Base-by-base conservation (phyloP, 2,329 filamentous ascomycete genomes). In the Pseudopyrenochaeta lycopersici region DNA sequence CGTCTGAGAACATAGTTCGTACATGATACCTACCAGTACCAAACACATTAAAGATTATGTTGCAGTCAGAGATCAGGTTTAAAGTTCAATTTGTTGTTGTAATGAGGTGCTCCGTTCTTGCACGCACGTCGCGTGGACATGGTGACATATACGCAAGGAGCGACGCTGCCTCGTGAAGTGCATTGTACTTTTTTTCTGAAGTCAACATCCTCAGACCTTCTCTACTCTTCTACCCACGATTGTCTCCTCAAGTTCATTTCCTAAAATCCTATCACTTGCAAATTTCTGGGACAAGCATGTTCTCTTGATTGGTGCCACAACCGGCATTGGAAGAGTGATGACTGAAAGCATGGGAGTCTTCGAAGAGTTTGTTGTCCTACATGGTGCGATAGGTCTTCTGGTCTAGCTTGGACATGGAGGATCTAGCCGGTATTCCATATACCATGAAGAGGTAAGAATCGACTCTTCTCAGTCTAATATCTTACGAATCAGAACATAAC, bases 221-320 rank as follows among this genome's bases (percentile, higher is more conserved):
- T n/a, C 4, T 20, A 11, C 10, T 4, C 18, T 3, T 38, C n/a
- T n/a, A n/a, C n/a, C 7, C n/a, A 11, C 5, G 35, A 38, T 14
- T 9, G 20, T 18, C 11, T n/a, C 15, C 14, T 41, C 15, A 14
- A 29, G n/a, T 17, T 14, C 12, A 18, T 29, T 18, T 7, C 14
- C n/a, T 15, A 5, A n/a, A 38, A 6, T 30, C 12, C 23, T 27
- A 9, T 17, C 7, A 60, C 17, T 12, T 27, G 85, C 85, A 83
- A 56, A 78, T 5, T 85, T 85, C 68, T 78, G 76, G 6, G 86
- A 85, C 70, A 84, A 83, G 45, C 81, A 80, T 33, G 77, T 85
- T 27, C 80, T 87, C 49, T 64, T 87, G 41, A 74, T 86, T 30
- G 83, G 83, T 12, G 82, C 82, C 12, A 85, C 83, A 0, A 77